These are phyloP conservation scores for Sphagnum magellanicum DNA, from an alignment of 228 moss, liverwort and hornwort species.

Conservation along the genomic window DNA sequence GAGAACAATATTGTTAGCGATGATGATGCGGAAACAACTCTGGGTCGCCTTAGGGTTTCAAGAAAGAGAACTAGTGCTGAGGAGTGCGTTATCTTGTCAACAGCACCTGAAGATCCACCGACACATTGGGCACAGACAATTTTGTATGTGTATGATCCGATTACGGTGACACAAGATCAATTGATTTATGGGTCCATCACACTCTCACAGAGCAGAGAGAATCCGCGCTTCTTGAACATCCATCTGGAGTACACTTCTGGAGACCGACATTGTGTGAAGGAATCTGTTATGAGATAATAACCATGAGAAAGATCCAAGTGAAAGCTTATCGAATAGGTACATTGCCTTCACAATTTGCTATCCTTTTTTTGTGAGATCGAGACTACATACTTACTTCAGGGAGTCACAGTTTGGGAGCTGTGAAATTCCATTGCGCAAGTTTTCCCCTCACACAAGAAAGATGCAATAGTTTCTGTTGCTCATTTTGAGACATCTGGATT, in stretches of 20 bases:
- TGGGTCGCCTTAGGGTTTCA: too few relatives aligned
- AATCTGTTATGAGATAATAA: constrained; percentile 81
- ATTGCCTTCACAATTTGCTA: too few relatives aligned
- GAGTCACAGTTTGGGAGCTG: too few relatives aligned
- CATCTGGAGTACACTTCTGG: constrained; percentile 92
- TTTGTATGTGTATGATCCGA: constrained; percentile 90
- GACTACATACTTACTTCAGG: too few relatives aligned
- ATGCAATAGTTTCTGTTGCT: too few relatives aligned
- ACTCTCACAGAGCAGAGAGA: constrained; percentile 83
- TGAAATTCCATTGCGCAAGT: too few relatives aligned
- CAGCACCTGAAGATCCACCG: constrained; percentile 85
- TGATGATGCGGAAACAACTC: constrained; percentile 5
- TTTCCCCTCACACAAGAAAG: too few relatives aligned
- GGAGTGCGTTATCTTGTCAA: constrained; percentile 62
- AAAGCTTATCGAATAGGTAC: too few relatives aligned
- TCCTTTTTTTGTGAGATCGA: too few relatives aligned
- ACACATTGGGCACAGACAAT: constrained; percentile 99
- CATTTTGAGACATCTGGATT: too few relatives aligned
- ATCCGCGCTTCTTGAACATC: constrained; percentile 83
- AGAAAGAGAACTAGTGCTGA: constrained; percentile 23
- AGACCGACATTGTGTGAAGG: constrained; percentile 83
- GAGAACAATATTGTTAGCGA: constrained; percentile 43
- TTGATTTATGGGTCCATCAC: constrained; percentile 80
- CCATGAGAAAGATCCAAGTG: background rate
- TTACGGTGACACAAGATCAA: constrained; percentile 91